Evolutionary conservation across 2,329 filamentous ascomycete genomes (phyloP).

Genomic region (Fonsecaea pedrosoi): DNA sequence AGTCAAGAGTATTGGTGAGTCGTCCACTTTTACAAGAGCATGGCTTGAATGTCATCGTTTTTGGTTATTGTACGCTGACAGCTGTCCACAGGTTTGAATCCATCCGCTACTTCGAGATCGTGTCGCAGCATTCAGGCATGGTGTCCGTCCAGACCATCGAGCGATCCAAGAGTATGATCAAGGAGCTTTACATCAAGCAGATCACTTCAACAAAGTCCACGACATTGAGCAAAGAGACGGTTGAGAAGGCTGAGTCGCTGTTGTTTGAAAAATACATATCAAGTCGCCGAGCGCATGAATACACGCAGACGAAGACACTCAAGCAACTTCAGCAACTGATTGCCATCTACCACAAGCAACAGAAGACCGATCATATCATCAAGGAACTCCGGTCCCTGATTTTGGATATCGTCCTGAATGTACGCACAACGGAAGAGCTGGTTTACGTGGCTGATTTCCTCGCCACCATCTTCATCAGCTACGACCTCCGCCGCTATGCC

Average conservation of each 20-base stretch:
- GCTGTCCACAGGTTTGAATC: constrained; percentile 16
- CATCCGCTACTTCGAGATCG: constrained; percentile 25
- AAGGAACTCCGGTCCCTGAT: constrained; percentile 43
- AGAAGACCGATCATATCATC: constrained; percentile 43
- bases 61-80: background rate
- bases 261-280: constrained; percentile 30
- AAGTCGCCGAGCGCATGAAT: constrained; percentile 46
- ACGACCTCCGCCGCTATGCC: constrained; percentile 51
- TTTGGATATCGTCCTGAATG: constrained; percentile 46
- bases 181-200: constrained; percentile 26
- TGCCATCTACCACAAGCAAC: constrained; percentile 46
- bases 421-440: constrained; percentile 46
- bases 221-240: constrained; percentile 24
- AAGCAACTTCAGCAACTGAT: constrained; percentile 48
- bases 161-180: constrained; percentile 24
- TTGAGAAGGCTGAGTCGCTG: constrained; percentile 18
- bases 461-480: constrained; percentile 54
- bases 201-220: constrained; percentile 22
- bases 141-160: constrained; percentile 20
- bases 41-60: background rate
- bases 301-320: constrained; percentile 50
- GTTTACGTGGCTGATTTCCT: constrained; percentile 51
- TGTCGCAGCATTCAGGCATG: constrained; percentile 15
- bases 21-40: background rate
- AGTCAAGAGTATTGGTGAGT: constrained; percentile 31